phyloP scores from a whole-genome alignment of 106 monocot genomes.

The Alisma plantagoaquatica region DNA sequence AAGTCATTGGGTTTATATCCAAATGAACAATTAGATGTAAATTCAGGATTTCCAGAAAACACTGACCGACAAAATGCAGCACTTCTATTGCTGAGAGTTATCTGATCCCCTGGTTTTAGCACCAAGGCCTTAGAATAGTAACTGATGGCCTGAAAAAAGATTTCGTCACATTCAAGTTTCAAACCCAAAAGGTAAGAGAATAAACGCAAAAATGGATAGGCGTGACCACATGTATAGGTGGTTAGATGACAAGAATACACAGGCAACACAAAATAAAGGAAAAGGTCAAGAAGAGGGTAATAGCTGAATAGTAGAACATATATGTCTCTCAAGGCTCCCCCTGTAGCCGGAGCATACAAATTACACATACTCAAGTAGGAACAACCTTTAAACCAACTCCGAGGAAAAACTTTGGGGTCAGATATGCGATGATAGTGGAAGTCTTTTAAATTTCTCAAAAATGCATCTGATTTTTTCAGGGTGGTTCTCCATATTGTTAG shows the following conservation, averaged over 20 bases:
- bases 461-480: too few relatives aligned
- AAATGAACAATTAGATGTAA: too few relatives aligned
- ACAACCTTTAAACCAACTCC: too few relatives aligned
- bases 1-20: too few relatives aligned
- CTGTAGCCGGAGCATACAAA: background rate
- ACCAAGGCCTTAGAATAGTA: conserved; percentile 75
- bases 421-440: too few relatives aligned
- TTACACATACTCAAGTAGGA: too few relatives aligned
- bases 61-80: conserved; percentile 57
- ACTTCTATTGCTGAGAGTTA: conserved; percentile 73
- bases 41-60: too few relatives aligned
- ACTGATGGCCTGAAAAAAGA: conserved; percentile 51
- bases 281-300: background rate
- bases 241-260: conserved; percentile 3
- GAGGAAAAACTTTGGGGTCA: too few relatives aligned
- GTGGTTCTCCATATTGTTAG: too few relatives aligned
- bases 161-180: background rate
- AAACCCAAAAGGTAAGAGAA: background rate
- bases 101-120: conserved; percentile 63
- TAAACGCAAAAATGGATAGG: too few relatives aligned
- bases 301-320: background rate
- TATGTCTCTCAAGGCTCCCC: background rate
- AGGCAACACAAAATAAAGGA: background rate
- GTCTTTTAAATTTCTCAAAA: too few relatives aligned
- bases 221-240: too few relatives aligned